Evolutionary conservation across 2,329 filamentous ascomycete species (phyloP).

Genomic region (Beauveria pseudobassiana): DNA sequence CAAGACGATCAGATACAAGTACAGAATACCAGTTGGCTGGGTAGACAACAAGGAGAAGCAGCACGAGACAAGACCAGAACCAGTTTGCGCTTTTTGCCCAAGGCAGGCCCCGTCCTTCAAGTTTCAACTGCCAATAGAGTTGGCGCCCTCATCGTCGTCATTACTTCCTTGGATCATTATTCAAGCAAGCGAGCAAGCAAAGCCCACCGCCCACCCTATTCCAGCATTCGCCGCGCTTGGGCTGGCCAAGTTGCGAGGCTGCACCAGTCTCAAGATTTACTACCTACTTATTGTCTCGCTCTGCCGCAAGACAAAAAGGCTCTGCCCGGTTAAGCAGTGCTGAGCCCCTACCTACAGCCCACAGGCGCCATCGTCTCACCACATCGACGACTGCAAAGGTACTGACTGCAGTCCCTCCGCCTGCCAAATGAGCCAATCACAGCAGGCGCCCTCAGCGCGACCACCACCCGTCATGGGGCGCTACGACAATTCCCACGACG

Average conservation of each 20-base stretch:
- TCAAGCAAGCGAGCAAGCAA: neutral
- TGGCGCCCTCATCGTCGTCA: neutral
- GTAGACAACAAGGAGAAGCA: neutral
- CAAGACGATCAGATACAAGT: neutral
- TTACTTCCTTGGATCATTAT: neutral
- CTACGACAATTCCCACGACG: slow-evolving; percentile 32
- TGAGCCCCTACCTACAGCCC: neutral
- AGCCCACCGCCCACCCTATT: neutral
- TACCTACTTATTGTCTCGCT: neutral
- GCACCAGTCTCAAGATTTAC: neutral
- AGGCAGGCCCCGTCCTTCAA: neutral
- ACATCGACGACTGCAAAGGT: neutral
- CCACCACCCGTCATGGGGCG: slow-evolving; percentile 18
- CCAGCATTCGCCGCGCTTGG: neutral
- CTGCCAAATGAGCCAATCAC: slow-evolving; percentile 33
- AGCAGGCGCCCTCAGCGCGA: slow-evolving; percentile 26
- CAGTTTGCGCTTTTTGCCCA: neutral
- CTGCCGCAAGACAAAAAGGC: neutral
- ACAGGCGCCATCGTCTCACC: slow-evolving; percentile 2
- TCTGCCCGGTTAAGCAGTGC: neutral
- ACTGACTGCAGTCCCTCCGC: neutral
- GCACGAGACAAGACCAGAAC: neutral
- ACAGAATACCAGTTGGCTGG: neutral
- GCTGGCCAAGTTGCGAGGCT: neutral
- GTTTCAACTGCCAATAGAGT: neutral